Evolutionary conservation across 768 basidiomycete genomes (phyloP), one percentile per base, ranked within the genome.

Genomic region (Tylopilus felleus): DNA sequence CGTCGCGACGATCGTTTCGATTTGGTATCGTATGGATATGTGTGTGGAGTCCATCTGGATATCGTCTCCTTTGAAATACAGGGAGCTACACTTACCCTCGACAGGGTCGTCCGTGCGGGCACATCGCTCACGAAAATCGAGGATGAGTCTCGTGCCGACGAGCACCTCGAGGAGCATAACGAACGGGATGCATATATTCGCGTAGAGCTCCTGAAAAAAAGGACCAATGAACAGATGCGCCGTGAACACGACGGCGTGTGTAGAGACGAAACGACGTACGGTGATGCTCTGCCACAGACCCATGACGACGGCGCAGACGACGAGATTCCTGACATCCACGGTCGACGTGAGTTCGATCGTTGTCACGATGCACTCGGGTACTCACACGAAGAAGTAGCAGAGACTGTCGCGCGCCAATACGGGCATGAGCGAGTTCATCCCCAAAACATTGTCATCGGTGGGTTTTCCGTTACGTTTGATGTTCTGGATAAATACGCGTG

Each of bases 301-400:
- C 58, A 60, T 60, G 51, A 70, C 65, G 44, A 62, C 29, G 8
- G 60, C 62, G 8, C 60, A 68, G 7, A 59, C 59, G 2, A 47
- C 31, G 12, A 69, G 55, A 35, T 71, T 69, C 29, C 70, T 71
- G 8, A 35, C 10, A 21, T 40, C 21, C 8, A 39, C 5, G 22
- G 4, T 19, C 9, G n/a, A 14, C 29, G 31, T 61, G 21, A 59
- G 44, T 8, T 39, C 36, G 16, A 29, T 31, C 43, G 9, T 3
- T 39, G 31, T 44, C 48, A 9, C 6, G 10, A 21, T n/a, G 23
- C 13, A 8, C 8, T 17, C 14, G 35, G 9, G 22, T 3, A 59
- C 69, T 51, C 25, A 72, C 70, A 66, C 56, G 55, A 69, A 65
- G 22, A 68, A 70, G 51, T 72, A 70, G 21, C 65, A 62, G 14